Evolutionary conservation across 129 eudicot genomes (phyloP).

Genomic region (Artemisia tridentata): DNA sequence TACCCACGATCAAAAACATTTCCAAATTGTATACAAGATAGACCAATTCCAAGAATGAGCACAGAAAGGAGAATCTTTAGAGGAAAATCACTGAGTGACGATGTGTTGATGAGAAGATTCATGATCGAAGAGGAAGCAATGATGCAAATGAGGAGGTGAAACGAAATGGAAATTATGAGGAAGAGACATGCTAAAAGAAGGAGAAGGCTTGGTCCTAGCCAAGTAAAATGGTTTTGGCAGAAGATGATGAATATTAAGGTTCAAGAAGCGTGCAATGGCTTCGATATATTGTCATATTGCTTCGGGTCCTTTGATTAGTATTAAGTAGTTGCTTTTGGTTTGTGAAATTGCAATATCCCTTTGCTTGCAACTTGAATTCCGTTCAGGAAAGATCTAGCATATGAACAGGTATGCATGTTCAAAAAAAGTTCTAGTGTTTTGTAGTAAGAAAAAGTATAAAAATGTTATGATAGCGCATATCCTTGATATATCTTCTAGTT

Average conservation of each 20-base stretch:
- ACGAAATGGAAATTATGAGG: constrained; percentile 88
- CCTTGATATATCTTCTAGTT: neutral
- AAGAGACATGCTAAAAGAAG: constrained; percentile 75
- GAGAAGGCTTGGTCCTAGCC: constrained; percentile 92
- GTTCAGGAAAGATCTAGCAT: neutral
- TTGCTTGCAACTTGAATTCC: constrained; percentile 28
- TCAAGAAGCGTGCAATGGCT: neutral
- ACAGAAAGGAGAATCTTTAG: constrained; percentile 69
- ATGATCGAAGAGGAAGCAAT: constrained; percentile 91
- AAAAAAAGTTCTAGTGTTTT: neutral
- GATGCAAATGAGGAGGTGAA: constrained; percentile 87
- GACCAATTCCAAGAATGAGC: constrained; percentile 59
- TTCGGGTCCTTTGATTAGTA: constrained; percentile 4
- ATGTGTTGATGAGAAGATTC: constrained; percentile 89
- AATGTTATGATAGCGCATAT: neutral
- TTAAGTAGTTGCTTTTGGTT: constrained; percentile 19
- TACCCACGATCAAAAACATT: constrained; percentile 80
- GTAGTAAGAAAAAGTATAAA: neutral
- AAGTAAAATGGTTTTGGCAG: constrained; percentile 82
- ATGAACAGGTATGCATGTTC: neutral
- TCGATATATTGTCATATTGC: constrained; percentile 13
- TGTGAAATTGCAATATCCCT: constrained; percentile 22
- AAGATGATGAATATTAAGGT: constrained; percentile 40
- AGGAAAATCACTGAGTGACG: constrained; percentile 85
- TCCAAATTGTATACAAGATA: constrained; percentile 38